phyloP scores from a whole-genome alignment of 768 basidiomycete species.

The Russula sp. region DNA sequence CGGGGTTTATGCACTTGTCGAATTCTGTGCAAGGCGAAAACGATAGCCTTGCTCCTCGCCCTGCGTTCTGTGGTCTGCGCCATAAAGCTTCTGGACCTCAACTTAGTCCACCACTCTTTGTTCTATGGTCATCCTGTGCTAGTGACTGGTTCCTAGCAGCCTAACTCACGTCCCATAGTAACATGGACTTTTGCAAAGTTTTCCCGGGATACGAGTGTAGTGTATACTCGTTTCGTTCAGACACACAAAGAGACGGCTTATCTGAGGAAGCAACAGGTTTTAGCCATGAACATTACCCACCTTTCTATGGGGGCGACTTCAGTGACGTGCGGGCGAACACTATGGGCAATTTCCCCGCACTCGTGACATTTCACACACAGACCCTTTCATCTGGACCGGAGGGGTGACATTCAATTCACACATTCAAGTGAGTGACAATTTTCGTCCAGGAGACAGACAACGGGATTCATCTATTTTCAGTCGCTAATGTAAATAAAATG shows the following conservation, averaged over 20 bases:
- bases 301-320: constrained; percentile 40
- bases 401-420: constrained; percentile 42
- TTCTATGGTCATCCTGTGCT: no score
- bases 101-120: no score
- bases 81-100: constrained; percentile 6
- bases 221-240: constrained; percentile 36
- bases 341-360: neutral
- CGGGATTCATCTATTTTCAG: no score
- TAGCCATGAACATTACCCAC: constrained; percentile 45
- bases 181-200: constrained; percentile 18
- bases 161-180: no score
- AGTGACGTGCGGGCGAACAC: constrained; percentile 35
- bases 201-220: constrained; percentile 33
- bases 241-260: constrained; percentile 33
- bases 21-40: neutral
- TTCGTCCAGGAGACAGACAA: constrained; percentile 13
- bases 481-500: no score
- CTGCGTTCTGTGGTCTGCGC: constrained; percentile 31
- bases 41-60: constrained; percentile 15
- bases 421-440: constrained; percentile 35
- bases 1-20: neutral
- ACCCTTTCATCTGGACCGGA: constrained; percentile 45
- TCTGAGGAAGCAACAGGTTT: constrained; percentile 32
- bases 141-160: neutral
- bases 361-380: neutral